phyloP scores from a whole-genome alignment of 108 stramenopile species.

The Skeletonema marinoi region DNA sequence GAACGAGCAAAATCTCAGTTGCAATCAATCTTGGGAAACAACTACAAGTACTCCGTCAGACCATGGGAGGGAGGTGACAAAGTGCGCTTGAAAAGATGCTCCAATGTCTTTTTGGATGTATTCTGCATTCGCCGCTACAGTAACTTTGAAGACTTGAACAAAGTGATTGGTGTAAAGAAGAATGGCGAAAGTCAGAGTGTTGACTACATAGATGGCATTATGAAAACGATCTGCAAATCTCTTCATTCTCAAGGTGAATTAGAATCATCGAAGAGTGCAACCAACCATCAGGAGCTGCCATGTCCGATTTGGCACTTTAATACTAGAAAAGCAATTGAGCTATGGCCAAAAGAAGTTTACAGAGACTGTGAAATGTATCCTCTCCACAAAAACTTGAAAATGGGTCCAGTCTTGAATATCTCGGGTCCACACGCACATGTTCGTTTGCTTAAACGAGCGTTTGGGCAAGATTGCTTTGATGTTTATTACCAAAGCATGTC shows the following conservation, averaged over 20 bases:
- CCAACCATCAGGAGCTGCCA: conserved; percentile 7
- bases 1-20: conserved; percentile 40
- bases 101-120: conserved; percentile 64
- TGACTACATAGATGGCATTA: conserved; percentile 45
- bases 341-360: conserved; percentile 77
- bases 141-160: conserved; percentile 37
- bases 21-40: conserved; percentile 33
- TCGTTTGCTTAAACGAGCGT: conserved; percentile 56
- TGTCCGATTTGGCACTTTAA: conserved; percentile 72
- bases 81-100: conserved; percentile 52
- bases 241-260: conserved; percentile 24
- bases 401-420: conserved; percentile 60
- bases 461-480: conserved; percentile 75
- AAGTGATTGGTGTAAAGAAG: conserved; percentile 54
- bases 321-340: conserved; percentile 74
- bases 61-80: conserved; percentile 79
- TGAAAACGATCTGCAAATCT: conserved; percentile 29
- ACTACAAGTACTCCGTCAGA: conserved; percentile 45
- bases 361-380: conserved; percentile 62
- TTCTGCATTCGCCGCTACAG: conserved; percentile 59
- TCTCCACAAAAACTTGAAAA: conserved; percentile 40
- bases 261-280: not conserved
- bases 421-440: conserved; percentile 56
- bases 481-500: conserved; percentile 66
- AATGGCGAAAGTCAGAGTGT: conserved; percentile 65